phyloP scores from a whole-genome alignment of 306 rosid genomes.

The Rosa rugosa region DNA sequence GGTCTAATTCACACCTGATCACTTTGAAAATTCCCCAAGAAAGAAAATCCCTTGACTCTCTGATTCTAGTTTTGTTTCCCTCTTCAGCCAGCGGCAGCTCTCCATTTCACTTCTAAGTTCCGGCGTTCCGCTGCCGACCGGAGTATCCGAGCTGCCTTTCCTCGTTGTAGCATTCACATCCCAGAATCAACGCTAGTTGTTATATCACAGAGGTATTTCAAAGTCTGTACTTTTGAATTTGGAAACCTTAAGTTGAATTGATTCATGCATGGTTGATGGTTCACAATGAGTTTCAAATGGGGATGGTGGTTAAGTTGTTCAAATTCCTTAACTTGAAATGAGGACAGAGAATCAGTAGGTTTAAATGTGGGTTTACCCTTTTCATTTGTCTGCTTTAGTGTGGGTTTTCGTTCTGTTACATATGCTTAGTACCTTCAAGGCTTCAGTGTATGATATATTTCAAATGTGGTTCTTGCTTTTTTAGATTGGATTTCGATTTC shows the following conservation, averaged over 20 bases:
- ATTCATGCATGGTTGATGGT: not conserved
- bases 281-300: not conserved
- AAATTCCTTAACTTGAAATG: not conserved
- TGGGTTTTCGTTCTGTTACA: not conserved
- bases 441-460: not conserved
- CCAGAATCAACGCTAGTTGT: too few species aligned
- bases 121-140: not conserved
- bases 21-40: too few species aligned
- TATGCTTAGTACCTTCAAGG: not conserved
- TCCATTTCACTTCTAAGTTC: too few species aligned
- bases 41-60: too few species aligned
- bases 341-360: not conserved
- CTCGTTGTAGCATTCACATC: too few species aligned
- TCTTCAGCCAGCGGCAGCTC: too few species aligned
- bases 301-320: not conserved
- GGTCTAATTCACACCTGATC: too few species aligned
- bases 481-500: not conserved
- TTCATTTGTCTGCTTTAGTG: too few species aligned
- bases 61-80: too few species aligned
- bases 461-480: not conserved
- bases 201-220: not conserved
- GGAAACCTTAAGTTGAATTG: not conserved
- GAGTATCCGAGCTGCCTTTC: not conserved
- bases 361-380: not conserved
- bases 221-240: not conserved